Conservation (phyloP, 306 rosid genomes). For the Nissolia schottii region DNA sequence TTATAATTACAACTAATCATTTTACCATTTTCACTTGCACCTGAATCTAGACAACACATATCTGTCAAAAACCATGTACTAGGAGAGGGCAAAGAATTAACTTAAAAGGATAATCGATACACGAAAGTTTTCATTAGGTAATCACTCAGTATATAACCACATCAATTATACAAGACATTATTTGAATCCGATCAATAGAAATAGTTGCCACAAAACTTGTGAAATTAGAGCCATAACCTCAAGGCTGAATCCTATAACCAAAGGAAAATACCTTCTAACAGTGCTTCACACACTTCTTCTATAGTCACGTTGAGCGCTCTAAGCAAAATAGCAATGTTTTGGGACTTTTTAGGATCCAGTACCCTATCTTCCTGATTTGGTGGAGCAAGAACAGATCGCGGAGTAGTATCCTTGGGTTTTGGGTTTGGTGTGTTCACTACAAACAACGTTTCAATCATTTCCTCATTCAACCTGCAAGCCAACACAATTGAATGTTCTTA, state of each 20-base stretch:
- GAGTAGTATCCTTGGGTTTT: conserved; percentile 46
- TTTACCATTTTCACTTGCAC: not conserved
- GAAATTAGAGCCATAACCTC: not conserved
- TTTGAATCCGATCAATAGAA: not conserved
- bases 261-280: conserved; percentile 66
- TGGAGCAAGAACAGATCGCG: conserved; percentile 37
- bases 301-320: conserved; percentile 85
- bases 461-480: conserved; percentile 82
- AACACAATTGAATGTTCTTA: conserved; percentile 18
- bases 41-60: not conserved
- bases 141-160: not conserved
- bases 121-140: not conserved
- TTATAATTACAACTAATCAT: not conserved
- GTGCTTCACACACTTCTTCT: conserved; percentile 91
- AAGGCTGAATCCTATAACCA: not conserved
- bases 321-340: conserved; percentile 81
- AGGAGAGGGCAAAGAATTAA: conserved; percentile 1
- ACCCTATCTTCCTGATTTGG: conserved; percentile 60
- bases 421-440: conserved; percentile 52
- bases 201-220: not conserved
- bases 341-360: conserved; percentile 93
- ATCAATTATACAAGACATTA: not conserved
- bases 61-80: not conserved
- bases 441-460: conserved; percentile 88
- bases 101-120: conserved; percentile 1